Evolutionary conservation across 805 yeast genomes (phyloP).

Genomic region (Saccharomycopsis sp.): DNA sequence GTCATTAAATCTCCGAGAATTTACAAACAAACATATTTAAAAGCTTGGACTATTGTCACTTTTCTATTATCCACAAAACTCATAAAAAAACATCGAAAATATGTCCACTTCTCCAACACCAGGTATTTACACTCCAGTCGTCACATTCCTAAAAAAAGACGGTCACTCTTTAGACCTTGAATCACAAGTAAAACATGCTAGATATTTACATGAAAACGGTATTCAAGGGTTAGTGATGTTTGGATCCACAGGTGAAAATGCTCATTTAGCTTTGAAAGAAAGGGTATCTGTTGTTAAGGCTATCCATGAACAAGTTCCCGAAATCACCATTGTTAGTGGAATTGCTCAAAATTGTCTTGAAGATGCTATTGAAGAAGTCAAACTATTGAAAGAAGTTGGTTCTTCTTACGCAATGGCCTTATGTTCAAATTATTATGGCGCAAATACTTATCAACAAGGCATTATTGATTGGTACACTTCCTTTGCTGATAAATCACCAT

Average conservation of each 20-base stretch:
- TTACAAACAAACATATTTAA: background rate
- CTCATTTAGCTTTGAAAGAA: constrained; percentile 42
- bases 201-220: constrained; percentile 36
- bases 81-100: background rate
- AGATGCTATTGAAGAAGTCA: constrained; percentile 38
- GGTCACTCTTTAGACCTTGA: constrained; percentile 36
- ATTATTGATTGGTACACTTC: constrained; percentile 36
- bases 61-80: background rate
- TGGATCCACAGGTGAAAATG: constrained; percentile 53
- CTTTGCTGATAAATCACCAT: constrained; percentile 32
- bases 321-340: constrained; percentile 41
- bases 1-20: no score
- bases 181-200: constrained; percentile 40
- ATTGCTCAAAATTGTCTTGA: constrained; percentile 39
- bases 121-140: constrained; percentile 47
- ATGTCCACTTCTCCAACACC: constrained; percentile 25
- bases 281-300: constrained; percentile 31
- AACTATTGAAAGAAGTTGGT: constrained; percentile 32
- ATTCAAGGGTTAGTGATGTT: constrained; percentile 41
- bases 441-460: constrained; percentile 38
- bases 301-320: constrained; percentile 33
- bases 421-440: constrained; percentile 44
- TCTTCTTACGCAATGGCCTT: constrained; percentile 36
- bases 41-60: background rate
- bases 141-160: constrained; percentile 44